Evolutionary conservation across 495 filamentous ascomycete genomes (phyloP), one percentile per base, ranked within the genome.

Genomic region (Aspergillus affinis): DNA sequence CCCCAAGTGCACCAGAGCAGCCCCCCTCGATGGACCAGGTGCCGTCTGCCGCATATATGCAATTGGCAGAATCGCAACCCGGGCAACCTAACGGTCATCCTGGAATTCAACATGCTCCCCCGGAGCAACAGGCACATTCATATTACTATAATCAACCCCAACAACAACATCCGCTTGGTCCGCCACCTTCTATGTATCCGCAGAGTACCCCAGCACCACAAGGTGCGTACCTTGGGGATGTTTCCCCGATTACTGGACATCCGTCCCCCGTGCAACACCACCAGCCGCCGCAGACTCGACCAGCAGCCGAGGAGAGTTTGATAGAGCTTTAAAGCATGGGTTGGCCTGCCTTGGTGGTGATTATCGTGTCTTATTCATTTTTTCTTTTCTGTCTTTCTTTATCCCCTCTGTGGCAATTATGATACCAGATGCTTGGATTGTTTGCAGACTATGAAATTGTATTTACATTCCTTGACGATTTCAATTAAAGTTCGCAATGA

Each of bases 231-330:
- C 78, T 77, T 20, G 17, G 52, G 21, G 60, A 66, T 21, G 64
- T 61, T 5, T 62, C 64, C 41, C 61, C 63, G 15, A 45, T 59
- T 83, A 86, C 29, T 36, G 30, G 44, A 71, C 84, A 45, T 88
- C 91, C 89, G 81, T 54, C 85, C 85, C 30, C 85, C 84, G 80
- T 83, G 58, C 78, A 78, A 56, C 72, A 69, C 41, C 72, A 74
- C 61, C 70, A 76, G 54, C 69, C 75, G 20, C 48, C 75, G 32
- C 71, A 74, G 18, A 78, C 85, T 56, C 80, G 84, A 12, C 82
- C 84, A 15, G 74, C 59, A 29, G 80, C 91, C 58, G 93, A 98
- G 74, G 93, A 98, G 74, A 92, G 89, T 66, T 76, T 98, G 72
- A 98, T 98, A 75, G 93, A 98, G 64, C 71, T 84, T 57, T 84